Evolutionary conservation across 164 flowering plant genomes (phyloP), one percentile per base, ranked within the genome.

Genomic region (Hamamelis virginiana): DNA sequence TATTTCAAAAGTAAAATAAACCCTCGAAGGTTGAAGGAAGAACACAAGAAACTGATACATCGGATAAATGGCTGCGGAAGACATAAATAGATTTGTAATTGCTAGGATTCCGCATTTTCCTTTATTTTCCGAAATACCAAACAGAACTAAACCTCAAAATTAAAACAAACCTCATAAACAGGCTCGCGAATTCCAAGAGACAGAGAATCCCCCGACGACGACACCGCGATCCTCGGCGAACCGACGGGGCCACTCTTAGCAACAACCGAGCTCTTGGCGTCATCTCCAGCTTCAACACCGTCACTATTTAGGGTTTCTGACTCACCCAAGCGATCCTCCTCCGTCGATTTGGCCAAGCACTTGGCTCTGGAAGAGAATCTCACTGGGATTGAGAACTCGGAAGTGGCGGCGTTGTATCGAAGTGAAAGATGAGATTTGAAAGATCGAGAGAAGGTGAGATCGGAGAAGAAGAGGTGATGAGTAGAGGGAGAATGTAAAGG

Each of bases 161-260:
- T 59, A 9, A 45, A 47, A 27, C 18, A 59, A 3, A 83, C 87
- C 83, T 81, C 87, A 27, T 84, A 84, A 66, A 84, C 78, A 62
- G 83, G 85, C 47, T 84, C 87, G 1, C 85, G 85, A 65, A 82
- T 80, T 19, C 85, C 87, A 21, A 81, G 77, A 2, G 82, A 78
- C 22, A 71, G 62, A 75, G 71, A 65, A 58, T 84, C 87, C 10
- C 80, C 44, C 18, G 59, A 63, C 3, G 81, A 69, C 25, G 74
- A 8, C 11, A 59, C 15, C 3, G 21, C 47, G 11, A 33, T 18
- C 66, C 72, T 69, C 63, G 41, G 72, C 60, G 75, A 23, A 28
- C 22, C 68, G 38, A 51, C 45, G 10, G 25, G n/a, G 9, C 21
- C 48, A 57, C 13, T 23, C 1, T 33, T 23, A 11, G 66, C 48